Evolutionary conservation across 352 stramenopile genomes (phyloP).

Genomic region (Pythium aquatile): DNA sequence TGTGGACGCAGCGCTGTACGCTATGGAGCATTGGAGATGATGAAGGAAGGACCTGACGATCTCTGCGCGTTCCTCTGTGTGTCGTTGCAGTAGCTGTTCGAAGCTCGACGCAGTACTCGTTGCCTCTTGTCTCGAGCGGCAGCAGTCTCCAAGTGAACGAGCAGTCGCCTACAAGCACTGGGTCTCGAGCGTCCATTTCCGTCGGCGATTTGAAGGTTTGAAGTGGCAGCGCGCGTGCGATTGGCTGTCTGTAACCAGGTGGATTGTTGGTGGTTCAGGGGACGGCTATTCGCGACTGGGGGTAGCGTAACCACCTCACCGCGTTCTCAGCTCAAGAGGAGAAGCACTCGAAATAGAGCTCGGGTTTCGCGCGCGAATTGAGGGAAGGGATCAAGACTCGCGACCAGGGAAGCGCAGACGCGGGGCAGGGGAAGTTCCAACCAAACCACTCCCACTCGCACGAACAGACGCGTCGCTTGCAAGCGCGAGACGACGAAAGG

Average conservation of each 20-base stretch:
- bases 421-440: not conserved
- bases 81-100: too few relatives aligned
- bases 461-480: conserved; percentile 7
- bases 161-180: too few relatives aligned
- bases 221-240: conserved; percentile 5
- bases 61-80: not conserved
- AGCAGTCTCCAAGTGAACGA: not conserved
- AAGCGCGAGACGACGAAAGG: conserved; percentile 3
- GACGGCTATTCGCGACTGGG: conserved; percentile 3
- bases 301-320: not conserved
- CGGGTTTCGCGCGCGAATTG: conserved; percentile 9
- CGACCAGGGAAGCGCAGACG: conserved; percentile 1
- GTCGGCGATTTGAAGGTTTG: not conserved
- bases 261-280: conserved; percentile 12
- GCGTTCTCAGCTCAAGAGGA: not conserved
- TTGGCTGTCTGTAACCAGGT: conserved; percentile 7
- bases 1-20: not conserved
- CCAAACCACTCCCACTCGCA: not conserved
- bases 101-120: not conserved
- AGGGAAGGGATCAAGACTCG: conserved; percentile 7
- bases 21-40: not conserved
- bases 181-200: not conserved
- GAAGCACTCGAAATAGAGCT: conserved; percentile 7
- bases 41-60: not conserved
- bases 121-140: not conserved